These are phyloP conservation scores for Aciculoconidium aculeatum DNA, from an alignment of 805 yeast genomes.

Conservation along the genomic window DNA sequence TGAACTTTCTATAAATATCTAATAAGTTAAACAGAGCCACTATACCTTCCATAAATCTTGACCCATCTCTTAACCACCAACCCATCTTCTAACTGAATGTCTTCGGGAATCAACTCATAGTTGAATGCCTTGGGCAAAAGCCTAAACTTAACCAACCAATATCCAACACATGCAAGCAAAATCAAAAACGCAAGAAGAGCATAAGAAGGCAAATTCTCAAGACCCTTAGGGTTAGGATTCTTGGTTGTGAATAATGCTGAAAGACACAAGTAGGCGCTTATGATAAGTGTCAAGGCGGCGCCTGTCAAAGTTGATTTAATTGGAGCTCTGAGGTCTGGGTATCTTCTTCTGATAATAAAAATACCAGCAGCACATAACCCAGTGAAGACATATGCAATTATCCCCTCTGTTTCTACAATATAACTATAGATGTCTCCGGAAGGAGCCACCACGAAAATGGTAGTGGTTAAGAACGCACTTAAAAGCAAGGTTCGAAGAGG, in stretches of 20 bases:
- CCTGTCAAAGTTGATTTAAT: constrained; percentile 48
- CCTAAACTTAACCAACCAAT: constrained; percentile 52
- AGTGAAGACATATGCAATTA: constrained; percentile 45
- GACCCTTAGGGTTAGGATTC: constrained; percentile 36
- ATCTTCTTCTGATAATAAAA: constrained; percentile 45
- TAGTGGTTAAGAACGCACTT: constrained; percentile 36
- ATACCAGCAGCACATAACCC: constrained; percentile 53
- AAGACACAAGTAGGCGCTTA: constrained; percentile 43
- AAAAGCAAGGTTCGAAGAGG: constrained; percentile 48
- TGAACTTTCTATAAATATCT: no score
- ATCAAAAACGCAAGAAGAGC: constrained; percentile 41
- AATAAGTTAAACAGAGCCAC: no score
- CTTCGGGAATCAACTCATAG: constrained; percentile 41
- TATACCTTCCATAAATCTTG: constrained; percentile 19
- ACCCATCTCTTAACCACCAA: constrained; percentile 52
- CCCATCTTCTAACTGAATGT: constrained; percentile 48
- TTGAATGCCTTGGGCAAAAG: constrained; percentile 40
- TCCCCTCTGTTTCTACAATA: constrained; percentile 47
- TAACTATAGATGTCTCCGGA: constrained; percentile 47
- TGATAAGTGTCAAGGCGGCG: constrained; percentile 37
- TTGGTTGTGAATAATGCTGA: constrained; percentile 41
- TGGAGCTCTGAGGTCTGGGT: constrained; percentile 44
- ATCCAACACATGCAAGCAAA: constrained; percentile 38
- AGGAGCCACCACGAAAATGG: constrained; percentile 36
- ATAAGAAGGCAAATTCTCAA: constrained; percentile 43